These are phyloP conservation scores for Penicillium salamii DNA, from an alignment of 495 filamentous ascomycete genomes.

Conservation along the genomic window DNA sequence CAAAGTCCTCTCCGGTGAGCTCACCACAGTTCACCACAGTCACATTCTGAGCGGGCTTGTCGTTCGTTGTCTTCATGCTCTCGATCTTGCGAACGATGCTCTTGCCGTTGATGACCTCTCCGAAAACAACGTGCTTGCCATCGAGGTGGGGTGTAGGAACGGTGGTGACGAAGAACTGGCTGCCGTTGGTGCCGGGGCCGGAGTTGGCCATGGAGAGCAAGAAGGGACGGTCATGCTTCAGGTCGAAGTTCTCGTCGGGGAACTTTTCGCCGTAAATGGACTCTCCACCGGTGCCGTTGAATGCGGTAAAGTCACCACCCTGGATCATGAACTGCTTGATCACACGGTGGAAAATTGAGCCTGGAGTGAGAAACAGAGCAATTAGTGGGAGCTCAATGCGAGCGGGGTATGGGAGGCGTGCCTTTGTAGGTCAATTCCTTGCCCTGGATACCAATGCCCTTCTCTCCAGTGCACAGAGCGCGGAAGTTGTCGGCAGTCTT, in stretches of 20 bases:
- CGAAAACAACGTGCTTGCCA: constrained; percentile 78
- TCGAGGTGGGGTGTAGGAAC: constrained; percentile 91
- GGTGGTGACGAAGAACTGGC: constrained; percentile 97
- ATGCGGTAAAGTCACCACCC: constrained; percentile 95
- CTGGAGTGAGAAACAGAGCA: constrained; percentile 24
- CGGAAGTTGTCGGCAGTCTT: constrained; percentile 94
- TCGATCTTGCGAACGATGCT: constrained; percentile 88
- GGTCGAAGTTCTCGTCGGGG: constrained; percentile 91
- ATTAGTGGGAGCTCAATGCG: constrained; percentile 6
- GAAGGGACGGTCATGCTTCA: constrained; percentile 94
- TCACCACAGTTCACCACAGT: constrained; percentile 85
- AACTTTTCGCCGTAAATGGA: constrained; percentile 99
- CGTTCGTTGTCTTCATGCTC: constrained; percentile 72
- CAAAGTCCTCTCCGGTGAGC: constrained; percentile 66
- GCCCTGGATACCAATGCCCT: constrained; percentile 81
- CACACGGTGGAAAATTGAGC: constrained; percentile 89
- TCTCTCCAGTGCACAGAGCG: constrained; percentile 88
- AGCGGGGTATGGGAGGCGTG: constrained; percentile 20
- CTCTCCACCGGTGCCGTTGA: constrained; percentile 95
- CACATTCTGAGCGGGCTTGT: constrained; percentile 75
- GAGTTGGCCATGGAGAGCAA: constrained; percentile 97
- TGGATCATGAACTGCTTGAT: constrained; percentile 99
- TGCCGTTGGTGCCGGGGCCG: constrained; percentile 89
- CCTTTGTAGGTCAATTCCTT: constrained; percentile 74
- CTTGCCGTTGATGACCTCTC: constrained; percentile 74